A percentile compares a stretch with the other conserved stretches of the same genome.
Evolutionary conservation across 1,284 basidiomycete genomes (phyloP).

Genomic region (Sphaerobolus stellatus): DNA sequence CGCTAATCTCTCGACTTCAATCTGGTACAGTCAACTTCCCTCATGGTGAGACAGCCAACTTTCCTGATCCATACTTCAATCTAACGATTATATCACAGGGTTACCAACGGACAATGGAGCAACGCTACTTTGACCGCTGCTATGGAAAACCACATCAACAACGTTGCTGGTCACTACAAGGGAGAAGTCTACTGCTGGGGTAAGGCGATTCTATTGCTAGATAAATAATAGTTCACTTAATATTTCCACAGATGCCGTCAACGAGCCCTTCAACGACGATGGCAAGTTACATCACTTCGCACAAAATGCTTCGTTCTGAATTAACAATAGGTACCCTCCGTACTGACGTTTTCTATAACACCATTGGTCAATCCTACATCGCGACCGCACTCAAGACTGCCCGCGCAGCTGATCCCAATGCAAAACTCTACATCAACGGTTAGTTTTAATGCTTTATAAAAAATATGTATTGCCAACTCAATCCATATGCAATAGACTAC

Average conservation of each 20-base stretch:
- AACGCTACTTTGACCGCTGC: slow-evolving; percentile 15
- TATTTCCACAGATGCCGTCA: slow-evolving; percentile 22
- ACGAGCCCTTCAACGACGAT: slow-evolving; percentile 38
- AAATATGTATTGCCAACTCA: not conserved
- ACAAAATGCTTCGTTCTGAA: too few relatives aligned
- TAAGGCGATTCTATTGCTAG: too few relatives aligned
- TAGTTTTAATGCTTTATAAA: not conserved
- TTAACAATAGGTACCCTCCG: slow-evolving; percentile 28
- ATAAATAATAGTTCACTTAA: too few relatives aligned
- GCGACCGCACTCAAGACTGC: slow-evolving; percentile 42
- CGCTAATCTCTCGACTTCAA: not conserved
- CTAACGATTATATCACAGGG: not conserved
- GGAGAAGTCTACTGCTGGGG: slow-evolving; percentile 36
- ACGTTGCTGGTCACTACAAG: slow-evolving; percentile 38
- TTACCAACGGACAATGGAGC: not conserved
- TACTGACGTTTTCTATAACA: slow-evolving; percentile 37
- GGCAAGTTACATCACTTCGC: not conserved
- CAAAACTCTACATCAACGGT: slow-evolving; percentile 39
- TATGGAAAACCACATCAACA: slow-evolving; percentile 38
- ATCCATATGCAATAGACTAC: slow-evolving; percentile 22
- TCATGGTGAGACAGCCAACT: not conserved
- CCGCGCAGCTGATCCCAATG: slow-evolving; percentile 40
- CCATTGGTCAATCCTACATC: slow-evolving; percentile 38
- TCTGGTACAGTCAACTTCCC: slow-evolving; percentile 4
- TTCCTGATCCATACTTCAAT: not conserved